phyloP scores from a whole-genome alignment of 192 early-diverging fungal species.

The Kickxella alabastrina region DNA sequence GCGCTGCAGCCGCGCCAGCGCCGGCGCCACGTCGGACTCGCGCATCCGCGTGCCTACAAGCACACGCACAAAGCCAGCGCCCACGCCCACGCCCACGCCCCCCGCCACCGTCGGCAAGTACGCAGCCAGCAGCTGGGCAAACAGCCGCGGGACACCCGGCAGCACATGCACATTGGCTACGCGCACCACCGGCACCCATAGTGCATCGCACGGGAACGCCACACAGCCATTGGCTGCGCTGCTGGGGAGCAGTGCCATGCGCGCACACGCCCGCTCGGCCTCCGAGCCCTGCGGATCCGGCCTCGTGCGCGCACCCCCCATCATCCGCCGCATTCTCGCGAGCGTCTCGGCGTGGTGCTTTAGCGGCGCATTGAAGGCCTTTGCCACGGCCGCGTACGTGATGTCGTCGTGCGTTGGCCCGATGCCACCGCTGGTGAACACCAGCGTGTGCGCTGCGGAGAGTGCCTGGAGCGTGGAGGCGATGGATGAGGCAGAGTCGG shows the following conservation, averaged over 20 bases:
- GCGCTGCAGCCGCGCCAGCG: constrained; percentile 20
- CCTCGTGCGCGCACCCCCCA: constrained; percentile 4
- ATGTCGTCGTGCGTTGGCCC: constrained; percentile 70
- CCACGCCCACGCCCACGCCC: neutral
- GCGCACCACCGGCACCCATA: constrained; percentile 72
- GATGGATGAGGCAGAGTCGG: constrained; percentile 37
- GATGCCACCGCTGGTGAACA: constrained; percentile 74
- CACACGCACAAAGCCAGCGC: constrained; percentile 12
- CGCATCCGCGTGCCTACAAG: constrained; percentile 18
- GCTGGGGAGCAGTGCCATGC: constrained; percentile 66
- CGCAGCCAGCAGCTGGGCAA: constrained; percentile 33
- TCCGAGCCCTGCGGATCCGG: constrained; percentile 31
- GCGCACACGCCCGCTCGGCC: constrained; percentile 45
- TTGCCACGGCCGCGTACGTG: constrained; percentile 60
- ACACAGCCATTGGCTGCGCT: constrained; percentile 32
- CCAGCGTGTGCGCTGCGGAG: constrained; percentile 51
- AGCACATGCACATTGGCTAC: constrained; percentile 63
- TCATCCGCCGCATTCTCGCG: constrained; percentile 51
- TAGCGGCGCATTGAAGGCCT: constrained; percentile 55
- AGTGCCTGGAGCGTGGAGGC: constrained; percentile 49
- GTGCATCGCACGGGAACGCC: constrained; percentile 40
- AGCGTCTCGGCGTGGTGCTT: constrained; percentile 55
- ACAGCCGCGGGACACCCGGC: constrained; percentile 66
- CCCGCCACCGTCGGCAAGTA: constrained; percentile 20
- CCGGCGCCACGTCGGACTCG: constrained; percentile 29